Conservation (phyloP, 805 yeast genomes). For the Suhomyces xylopsoci region DNA sequence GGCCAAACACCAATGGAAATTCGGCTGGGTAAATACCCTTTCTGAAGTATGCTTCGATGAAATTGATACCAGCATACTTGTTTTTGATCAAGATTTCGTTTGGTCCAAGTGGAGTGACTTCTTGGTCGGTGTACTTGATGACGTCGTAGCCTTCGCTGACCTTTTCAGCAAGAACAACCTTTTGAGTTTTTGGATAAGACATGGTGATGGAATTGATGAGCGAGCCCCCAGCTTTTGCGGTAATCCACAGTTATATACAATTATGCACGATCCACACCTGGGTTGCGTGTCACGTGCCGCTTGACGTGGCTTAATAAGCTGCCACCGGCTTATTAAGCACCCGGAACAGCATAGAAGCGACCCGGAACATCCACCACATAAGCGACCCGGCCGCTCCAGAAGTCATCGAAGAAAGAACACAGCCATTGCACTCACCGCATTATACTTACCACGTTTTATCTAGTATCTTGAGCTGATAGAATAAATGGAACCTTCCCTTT, state of each 20-base stretch:
- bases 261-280: too few relatives aligned
- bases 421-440: too few relatives aligned
- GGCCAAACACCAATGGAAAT: conserved; percentile 65
- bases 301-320: too few relatives aligned
- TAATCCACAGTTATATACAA: neutral
- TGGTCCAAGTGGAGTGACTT: conserved; percentile 57
- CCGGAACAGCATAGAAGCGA: too few relatives aligned
- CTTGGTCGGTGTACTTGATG: conserved; percentile 53
- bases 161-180: conserved; percentile 53
- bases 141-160: conserved; percentile 56
- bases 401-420: too few relatives aligned
- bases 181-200: conserved; percentile 52
- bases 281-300: too few relatives aligned
- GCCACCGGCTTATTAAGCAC: too few relatives aligned
- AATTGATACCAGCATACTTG: conserved; percentile 75
- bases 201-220: neutral
- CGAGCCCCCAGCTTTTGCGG: neutral
- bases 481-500: too few relatives aligned
- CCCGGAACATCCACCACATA: too few relatives aligned
- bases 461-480: too few relatives aligned
- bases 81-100: conserved; percentile 67
- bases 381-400: too few relatives aligned
- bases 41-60: conserved; percentile 80
- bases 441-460: too few relatives aligned
- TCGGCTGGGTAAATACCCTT: conserved; percentile 66